These are phyloP conservation scores for Stagonosporopsis tanaceti DNA, from an alignment of 2,329 filamentous ascomycete genomes.

Conservation along the genomic window DNA sequence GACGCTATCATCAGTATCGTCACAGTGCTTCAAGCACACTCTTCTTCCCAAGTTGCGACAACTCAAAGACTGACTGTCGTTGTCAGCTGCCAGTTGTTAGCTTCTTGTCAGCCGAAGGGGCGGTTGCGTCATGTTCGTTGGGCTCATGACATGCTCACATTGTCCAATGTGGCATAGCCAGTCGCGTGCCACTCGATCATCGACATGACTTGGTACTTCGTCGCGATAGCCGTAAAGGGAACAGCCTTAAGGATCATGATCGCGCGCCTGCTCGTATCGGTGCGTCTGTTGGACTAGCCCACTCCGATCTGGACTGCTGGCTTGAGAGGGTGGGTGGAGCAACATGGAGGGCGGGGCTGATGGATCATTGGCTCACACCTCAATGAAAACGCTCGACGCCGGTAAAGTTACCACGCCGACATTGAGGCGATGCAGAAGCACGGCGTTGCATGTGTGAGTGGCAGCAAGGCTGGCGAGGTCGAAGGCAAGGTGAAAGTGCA, in stretches of 20 bases:
- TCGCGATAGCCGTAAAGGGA: neutral
- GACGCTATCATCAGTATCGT: neutral
- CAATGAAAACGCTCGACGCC: slow-evolving; percentile 8
- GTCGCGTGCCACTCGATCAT: slow-evolving; percentile 19
- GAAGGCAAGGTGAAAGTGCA: slow-evolving; percentile 1
- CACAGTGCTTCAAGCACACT: neutral
- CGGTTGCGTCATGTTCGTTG: slow-evolving; percentile 10
- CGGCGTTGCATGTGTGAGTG: neutral
- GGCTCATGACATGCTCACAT: slow-evolving; percentile 11
- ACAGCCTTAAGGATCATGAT: slow-evolving; percentile 2
- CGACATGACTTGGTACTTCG: slow-evolving; percentile 10
- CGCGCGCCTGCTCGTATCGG: slow-evolving; percentile 10
- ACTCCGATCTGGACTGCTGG: slow-evolving; percentile 4
- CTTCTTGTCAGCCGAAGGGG: slow-evolving; percentile 1
- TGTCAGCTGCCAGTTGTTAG: slow-evolving; percentile 15
- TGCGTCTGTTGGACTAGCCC: slow-evolving; percentile 3
- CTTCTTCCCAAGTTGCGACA: neutral
- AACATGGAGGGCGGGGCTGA: slow-evolving; percentile 13
- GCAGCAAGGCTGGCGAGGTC: slow-evolving; percentile 6
- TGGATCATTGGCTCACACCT: slow-evolving; percentile 8
- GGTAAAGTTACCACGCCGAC: slow-evolving; percentile 1
- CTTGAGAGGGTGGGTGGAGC: slow-evolving; percentile 17
- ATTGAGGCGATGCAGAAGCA: neutral
- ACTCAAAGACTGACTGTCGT: neutral
- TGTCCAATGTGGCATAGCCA: neutral